Percentiles rank a stretch among this genome's conserved stretches.
Evolutionary conservation across 2,329 filamentous ascomycete species (phyloP).

Genomic region (Aureobasidium mangrovei): DNA sequence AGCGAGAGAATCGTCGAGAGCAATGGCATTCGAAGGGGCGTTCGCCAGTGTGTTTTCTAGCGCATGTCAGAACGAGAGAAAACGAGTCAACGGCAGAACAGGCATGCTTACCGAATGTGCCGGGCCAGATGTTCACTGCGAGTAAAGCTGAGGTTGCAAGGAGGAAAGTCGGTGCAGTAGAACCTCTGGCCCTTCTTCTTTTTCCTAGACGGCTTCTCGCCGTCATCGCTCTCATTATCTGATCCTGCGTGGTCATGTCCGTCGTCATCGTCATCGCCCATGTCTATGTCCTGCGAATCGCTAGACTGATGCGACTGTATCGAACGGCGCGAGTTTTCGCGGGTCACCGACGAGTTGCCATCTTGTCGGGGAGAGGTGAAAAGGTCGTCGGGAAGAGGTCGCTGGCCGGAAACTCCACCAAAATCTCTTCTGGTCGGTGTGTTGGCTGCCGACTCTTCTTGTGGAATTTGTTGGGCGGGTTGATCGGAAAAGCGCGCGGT

Average conservation of each 20-base stretch:
- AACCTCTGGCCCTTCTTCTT: conserved; percentile 97
- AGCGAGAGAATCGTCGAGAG: conserved; percentile 78
- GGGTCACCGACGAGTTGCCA: conserved; percentile 8
- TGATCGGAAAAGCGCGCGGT: conserved; percentile 34
- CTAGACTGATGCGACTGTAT: conserved; percentile 48
- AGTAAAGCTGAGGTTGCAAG: conserved; percentile 90
- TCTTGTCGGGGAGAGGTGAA: conserved; percentile 30
- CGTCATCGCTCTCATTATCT: conserved; percentile 46
- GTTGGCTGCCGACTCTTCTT: conserved; percentile 33
- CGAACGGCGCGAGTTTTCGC: conserved; percentile 12
- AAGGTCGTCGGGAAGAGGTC: conserved; percentile 36
- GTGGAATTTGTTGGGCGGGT: conserved; percentile 27
- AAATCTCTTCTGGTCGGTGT: conserved; percentile 56
- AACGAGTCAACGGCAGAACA: background rate
- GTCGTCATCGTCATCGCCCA: conserved; percentile 62
- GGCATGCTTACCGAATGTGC: conserved; percentile 66
- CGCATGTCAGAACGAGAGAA: conserved; percentile 20
- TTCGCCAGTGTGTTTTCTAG: conserved; percentile 92
- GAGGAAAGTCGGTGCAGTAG: conserved; percentile 90
- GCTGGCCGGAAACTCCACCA: conserved; percentile 37
- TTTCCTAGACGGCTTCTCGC: conserved; percentile 76
- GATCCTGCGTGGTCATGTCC: conserved; percentile 55
- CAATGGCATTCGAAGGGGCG: conserved; percentile 96
- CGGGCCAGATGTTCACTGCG: conserved; percentile 89
- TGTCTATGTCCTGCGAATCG: conserved; percentile 58